Evolutionary conservation across 116 monocot genomes (phyloP).

Genomic region (Papilionanthe hybrid): DNA sequence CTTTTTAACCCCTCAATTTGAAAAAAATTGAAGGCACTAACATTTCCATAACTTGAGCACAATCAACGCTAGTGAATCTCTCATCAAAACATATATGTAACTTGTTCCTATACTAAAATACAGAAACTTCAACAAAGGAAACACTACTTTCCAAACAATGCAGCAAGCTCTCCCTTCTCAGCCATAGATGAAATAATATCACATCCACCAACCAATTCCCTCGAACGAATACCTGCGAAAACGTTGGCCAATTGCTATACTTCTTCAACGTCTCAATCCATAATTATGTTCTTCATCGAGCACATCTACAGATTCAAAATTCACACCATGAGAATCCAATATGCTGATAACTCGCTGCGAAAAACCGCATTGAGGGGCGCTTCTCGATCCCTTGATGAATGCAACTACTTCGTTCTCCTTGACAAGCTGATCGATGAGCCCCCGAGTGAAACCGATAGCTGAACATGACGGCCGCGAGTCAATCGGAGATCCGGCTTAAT

Average conservation of each 20-base stretch:
- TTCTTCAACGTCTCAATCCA: conserved; percentile 77
- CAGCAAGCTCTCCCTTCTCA: conserved; percentile 68
- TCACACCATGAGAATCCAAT: conserved; percentile 67
- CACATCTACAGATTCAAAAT: conserved; percentile 77
- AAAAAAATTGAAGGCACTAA: too few species aligned
- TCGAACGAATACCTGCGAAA: conserved; percentile 77
- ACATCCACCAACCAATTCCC: conserved; percentile 93
- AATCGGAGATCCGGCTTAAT: conserved; percentile 65
- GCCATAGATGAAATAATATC: conserved; percentile 85
- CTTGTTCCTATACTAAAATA: too few species aligned
- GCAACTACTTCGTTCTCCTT: conserved; percentile 90
- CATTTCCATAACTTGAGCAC: neutral
- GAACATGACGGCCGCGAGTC: conserved; percentile 79
- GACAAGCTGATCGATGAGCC: conserved; percentile 71
- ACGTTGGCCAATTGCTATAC: conserved; percentile 99
- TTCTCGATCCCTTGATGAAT: conserved; percentile 95
- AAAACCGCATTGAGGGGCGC: conserved; percentile 85
- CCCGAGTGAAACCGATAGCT: conserved; percentile 75
- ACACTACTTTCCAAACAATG: conserved; percentile 48
- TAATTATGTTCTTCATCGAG: conserved; percentile 86
- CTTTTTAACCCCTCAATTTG: too few species aligned
- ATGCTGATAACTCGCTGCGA: conserved; percentile 86
- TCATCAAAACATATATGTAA: neutral
- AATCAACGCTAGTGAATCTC: neutral
- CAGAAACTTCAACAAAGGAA: neutral